phyloP scores from a whole-genome alignment of 495 filamentous ascomycete genomes.

The Penicillium canariense region DNA sequence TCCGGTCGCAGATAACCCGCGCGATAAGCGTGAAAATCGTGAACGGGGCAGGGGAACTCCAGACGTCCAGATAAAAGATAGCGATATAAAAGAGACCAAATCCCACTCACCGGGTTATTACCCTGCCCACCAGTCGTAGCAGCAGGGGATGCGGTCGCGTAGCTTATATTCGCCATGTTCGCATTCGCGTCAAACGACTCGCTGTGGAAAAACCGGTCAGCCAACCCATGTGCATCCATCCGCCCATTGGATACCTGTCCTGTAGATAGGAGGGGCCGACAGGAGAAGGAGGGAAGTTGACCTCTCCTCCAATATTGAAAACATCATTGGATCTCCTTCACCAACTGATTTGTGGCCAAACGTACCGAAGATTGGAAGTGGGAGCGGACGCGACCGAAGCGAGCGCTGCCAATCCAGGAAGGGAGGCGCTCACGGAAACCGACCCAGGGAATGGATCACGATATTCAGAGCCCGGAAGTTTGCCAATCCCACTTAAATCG shows the following conservation, averaged over 20 bases:
- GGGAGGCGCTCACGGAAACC: constrained; percentile 25
- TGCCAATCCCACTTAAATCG: constrained; percentile 24
- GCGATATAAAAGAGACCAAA: constrained; percentile 9
- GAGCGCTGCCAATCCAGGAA: constrained; percentile 51
- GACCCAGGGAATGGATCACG: constrained; percentile 20
- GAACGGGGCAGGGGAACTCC: neutral
- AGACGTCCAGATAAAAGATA: neutral
- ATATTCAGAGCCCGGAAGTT: constrained; percentile 17
- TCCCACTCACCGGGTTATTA: constrained; percentile 60
- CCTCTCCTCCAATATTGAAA: too few relatives aligned
- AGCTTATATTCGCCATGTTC: constrained; percentile 57
- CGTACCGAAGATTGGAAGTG: constrained; percentile 67
- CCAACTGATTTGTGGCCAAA: too few relatives aligned
- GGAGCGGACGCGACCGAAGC: constrained; percentile 60
- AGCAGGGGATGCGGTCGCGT: constrained; percentile 64
- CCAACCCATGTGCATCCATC: constrained; percentile 18
- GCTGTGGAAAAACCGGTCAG: constrained; percentile 40
- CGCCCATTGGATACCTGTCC: constrained; percentile 5
- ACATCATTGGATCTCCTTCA: too few relatives aligned
- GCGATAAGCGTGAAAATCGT: constrained; percentile 24
- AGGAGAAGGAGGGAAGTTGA: neutral
- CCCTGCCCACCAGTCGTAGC: constrained; percentile 64
- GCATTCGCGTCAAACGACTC: constrained; percentile 50
- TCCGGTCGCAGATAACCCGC: constrained; percentile 23
- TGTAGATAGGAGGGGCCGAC: constrained; percentile 11